A percentile compares a stretch with the other conserved stretches of the same genome.
Conservation (phyloP, 805 yeast genomes). For the Ogataea ganodermae region DNA sequence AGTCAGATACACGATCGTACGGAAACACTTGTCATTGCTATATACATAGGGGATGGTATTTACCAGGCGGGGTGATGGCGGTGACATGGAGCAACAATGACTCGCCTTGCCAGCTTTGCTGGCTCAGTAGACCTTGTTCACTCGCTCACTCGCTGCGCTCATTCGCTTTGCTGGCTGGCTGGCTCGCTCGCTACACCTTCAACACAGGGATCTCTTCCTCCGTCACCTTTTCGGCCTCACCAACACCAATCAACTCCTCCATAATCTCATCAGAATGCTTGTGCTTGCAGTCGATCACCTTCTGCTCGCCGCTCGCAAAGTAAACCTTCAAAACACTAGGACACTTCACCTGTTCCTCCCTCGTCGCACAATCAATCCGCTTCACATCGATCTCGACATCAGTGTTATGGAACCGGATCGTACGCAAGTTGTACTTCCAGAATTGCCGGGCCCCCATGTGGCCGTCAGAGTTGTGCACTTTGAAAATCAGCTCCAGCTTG, state of each 20-base stretch:
- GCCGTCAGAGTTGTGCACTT: conserved; percentile 48
- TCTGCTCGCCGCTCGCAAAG: conserved; percentile 40
- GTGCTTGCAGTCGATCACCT: conserved; percentile 54
- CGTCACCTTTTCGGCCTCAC: conserved; percentile 56
- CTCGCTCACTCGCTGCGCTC: not conserved
- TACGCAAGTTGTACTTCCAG: conserved; percentile 74
- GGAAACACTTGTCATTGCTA: too few species aligned
- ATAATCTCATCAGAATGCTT: conserved; percentile 55
- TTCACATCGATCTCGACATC: conserved; percentile 59
- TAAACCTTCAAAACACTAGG: conserved; percentile 49
- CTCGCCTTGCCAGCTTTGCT: not conserved
- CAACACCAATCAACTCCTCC: conserved; percentile 49
- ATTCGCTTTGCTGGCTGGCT: not conserved
- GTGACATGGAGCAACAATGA: not conserved
- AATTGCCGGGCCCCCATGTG: conserved; percentile 72
- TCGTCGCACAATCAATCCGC: conserved; percentile 47
- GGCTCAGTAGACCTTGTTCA: not conserved
- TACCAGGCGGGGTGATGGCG: too few species aligned
- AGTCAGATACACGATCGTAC: too few species aligned
- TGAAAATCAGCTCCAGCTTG: conserved; percentile 55
- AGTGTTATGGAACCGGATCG: conserved; percentile 84
- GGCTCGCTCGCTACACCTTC: not conserved
- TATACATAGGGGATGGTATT: too few species aligned
- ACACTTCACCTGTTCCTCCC: conserved; percentile 44
- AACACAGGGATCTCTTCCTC: conserved; percentile 44